Conservation (phyloP, 345 rosid genomes). For the Punica granatum region DNA sequence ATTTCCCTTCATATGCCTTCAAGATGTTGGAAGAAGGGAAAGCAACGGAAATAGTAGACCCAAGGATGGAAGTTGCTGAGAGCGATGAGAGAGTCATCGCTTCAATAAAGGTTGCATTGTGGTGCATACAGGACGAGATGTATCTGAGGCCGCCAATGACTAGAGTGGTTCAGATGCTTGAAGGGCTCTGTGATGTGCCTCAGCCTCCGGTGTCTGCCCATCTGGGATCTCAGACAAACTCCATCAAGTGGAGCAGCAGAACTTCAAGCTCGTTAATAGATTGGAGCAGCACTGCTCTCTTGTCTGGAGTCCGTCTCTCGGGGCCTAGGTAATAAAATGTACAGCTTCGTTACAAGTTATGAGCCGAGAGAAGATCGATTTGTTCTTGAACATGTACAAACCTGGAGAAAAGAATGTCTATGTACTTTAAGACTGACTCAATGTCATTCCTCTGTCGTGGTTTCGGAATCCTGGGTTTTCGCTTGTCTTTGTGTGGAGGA, state of each 20-base stretch:
- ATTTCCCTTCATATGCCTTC: conserved; percentile 41
- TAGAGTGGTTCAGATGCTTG: conserved; percentile 57
- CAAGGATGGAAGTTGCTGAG: conserved; percentile 20
- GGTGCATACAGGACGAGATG: conserved; percentile 54
- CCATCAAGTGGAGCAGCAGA: conserved; percentile 30
- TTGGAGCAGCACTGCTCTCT: conserved; percentile 19
- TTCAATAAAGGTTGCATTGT: conserved; percentile 43
- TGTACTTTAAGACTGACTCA: background rate
- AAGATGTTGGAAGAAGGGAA: conserved; percentile 42
- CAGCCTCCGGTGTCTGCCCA: conserved; percentile 24
- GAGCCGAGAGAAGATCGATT: too few species aligned
- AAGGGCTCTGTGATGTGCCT: conserved; percentile 34
- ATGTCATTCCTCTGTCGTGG: background rate
- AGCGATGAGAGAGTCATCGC: conserved; percentile 18
- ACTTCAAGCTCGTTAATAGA: conserved; percentile 17
- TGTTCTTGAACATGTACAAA: background rate
- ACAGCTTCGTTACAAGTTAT: background rate
- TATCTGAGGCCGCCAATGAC: conserved; percentile 42
- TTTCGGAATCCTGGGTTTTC: background rate
- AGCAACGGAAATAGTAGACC: conserved; percentile 31
- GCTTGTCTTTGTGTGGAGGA: background rate
- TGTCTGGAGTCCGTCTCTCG: conserved; percentile 30
- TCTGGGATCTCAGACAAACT: conserved; percentile 14
- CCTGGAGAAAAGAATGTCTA: background rate
- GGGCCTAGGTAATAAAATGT: conserved; percentile 35